Evolutionary conservation across 108 stramenopile genomes (phyloP).

Genomic region (Nannochloropsis gaditana): DNA sequence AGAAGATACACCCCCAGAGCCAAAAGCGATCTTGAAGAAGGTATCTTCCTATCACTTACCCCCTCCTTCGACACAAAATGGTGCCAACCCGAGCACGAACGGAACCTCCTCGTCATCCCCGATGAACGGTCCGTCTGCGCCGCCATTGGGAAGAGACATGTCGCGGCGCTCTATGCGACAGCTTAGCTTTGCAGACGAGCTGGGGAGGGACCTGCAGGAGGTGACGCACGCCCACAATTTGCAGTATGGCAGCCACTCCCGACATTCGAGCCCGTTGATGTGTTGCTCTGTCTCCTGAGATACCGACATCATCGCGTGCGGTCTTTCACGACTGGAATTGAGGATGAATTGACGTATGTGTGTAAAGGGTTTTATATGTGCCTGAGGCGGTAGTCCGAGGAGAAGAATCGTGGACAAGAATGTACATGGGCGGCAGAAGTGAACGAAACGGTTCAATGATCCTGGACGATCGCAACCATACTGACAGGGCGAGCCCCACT

Average conservation of each 20-base stretch:
- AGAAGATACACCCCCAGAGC: background rate
- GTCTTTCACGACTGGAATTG: too few relatives aligned
- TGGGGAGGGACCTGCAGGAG: background rate
- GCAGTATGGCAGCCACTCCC: background rate
- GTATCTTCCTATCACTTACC: background rate
- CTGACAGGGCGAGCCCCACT: too few relatives aligned
- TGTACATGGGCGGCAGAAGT: too few relatives aligned
- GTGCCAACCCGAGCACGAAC: too few relatives aligned
- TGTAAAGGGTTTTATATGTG: too few relatives aligned
- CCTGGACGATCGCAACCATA: too few relatives aligned
- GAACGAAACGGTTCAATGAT: too few relatives aligned
- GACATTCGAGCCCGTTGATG: background rate
- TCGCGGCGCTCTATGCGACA: conserved; percentile 9
- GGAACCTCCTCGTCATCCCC: too few relatives aligned
- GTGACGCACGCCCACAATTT: background rate
- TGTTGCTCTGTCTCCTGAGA: background rate
- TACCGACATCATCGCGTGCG: too few relatives aligned
- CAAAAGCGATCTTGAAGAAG: background rate
- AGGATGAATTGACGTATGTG: too few relatives aligned
- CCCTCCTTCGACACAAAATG: background rate
- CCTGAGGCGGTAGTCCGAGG: too few relatives aligned
- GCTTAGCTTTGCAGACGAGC: conserved; percentile 8
- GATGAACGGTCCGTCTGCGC: background rate
- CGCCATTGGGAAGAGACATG: background rate
- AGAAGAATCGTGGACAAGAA: too few relatives aligned